Evolutionary conservation across 2,329 filamentous ascomycete species (phyloP).

Genomic region (Pseudogymnoascus sp.): DNA sequence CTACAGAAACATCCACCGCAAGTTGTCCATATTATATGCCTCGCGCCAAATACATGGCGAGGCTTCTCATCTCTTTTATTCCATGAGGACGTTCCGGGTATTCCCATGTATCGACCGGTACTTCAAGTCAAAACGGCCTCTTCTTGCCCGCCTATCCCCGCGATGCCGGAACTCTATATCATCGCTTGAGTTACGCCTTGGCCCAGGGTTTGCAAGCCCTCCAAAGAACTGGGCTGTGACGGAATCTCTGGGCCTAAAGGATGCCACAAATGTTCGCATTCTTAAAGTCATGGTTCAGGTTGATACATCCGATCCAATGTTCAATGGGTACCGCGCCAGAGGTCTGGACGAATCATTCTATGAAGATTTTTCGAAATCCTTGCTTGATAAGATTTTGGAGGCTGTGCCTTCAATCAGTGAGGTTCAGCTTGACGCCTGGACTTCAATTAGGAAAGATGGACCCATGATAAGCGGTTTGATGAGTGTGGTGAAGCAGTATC

Average conservation of each 20-base stretch:
- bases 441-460: conserved; percentile 54
- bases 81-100: conserved; percentile 51
- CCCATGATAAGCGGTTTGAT: conserved; percentile 56
- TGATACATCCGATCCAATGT: conserved; percentile 59
- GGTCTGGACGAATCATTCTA: conserved; percentile 57
- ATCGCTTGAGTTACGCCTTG: conserved; percentile 60
- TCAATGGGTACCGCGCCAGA: conserved; percentile 52
- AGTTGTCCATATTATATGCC: conserved; percentile 51
- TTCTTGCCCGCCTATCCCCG: conserved; percentile 56
- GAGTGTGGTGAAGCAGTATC: conserved; percentile 38
- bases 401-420: conserved; percentile 46
- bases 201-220: conserved; percentile 63
- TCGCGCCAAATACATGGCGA: conserved; percentile 54
- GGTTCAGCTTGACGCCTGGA: conserved; percentile 63
- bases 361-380: conserved; percentile 51
- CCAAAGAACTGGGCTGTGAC: conserved; percentile 64
- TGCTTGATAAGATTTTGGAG: conserved; percentile 49
- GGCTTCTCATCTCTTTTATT: conserved; percentile 58
- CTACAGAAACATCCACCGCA: conserved; percentile 50
- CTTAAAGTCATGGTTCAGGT: conserved; percentile 63
- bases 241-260: conserved; percentile 50
- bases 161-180: conserved; percentile 52
- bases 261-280: conserved; percentile 49
- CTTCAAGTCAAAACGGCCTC: conserved; percentile 64
- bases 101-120: conserved; percentile 58